Percentiles rank a stretch among this genome's conserved stretches.
phyloP scores from a whole-genome alignment of 2,329 filamentous ascomycete species.

The Apiospora pterosperma region DNA sequence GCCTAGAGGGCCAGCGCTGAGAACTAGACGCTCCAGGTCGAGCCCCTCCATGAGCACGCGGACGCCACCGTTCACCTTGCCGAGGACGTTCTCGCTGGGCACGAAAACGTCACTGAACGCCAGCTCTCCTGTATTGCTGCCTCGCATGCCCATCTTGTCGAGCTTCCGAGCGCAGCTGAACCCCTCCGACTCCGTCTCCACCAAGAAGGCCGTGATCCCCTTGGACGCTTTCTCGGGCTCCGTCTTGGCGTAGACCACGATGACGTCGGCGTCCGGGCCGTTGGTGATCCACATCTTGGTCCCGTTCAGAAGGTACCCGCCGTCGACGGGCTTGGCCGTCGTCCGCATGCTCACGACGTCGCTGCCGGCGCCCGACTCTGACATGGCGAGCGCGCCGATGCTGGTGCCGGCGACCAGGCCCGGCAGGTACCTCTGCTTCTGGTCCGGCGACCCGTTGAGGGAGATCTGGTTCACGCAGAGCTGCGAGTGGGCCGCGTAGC shows the following conservation, averaged over 20 bases:
- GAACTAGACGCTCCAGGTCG: conserved; percentile 87
- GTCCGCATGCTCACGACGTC: conserved; percentile 97
- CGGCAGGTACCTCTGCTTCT: conserved; percentile 79
- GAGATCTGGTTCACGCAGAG: conserved; percentile 95
- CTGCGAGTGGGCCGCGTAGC: conserved; percentile 94
- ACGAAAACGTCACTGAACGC: conserved; percentile 91
- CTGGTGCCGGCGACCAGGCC: conserved; percentile 75
- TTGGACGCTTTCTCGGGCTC: conserved; percentile 75
- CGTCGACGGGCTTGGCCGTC: conserved; percentile 74
- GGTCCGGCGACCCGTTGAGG: conserved; percentile 75
- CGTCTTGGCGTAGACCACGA: conserved; percentile 98
- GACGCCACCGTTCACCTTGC: conserved; percentile 76
- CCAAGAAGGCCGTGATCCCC: conserved; percentile 93
- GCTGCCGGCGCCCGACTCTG: conserved; percentile 82
- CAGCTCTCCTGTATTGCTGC: conserved; percentile 92
- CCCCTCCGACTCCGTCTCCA: conserved; percentile 67
- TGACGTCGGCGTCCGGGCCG: conserved; percentile 85
- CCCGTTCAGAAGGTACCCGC: conserved; percentile 81
- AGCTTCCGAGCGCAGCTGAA: conserved; percentile 89
- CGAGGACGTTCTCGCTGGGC: conserved; percentile 76
- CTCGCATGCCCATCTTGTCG: conserved; percentile 97
- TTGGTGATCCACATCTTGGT: conserved; percentile 99
- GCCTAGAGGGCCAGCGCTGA: conserved; percentile 85
- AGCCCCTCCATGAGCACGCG: conserved; percentile 94
- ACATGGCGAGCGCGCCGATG: conserved; percentile 91